Base-by-base conservation (phyloP, 1,284 basidiomycete species). In the Cryptococcus maquisensis region DNA sequence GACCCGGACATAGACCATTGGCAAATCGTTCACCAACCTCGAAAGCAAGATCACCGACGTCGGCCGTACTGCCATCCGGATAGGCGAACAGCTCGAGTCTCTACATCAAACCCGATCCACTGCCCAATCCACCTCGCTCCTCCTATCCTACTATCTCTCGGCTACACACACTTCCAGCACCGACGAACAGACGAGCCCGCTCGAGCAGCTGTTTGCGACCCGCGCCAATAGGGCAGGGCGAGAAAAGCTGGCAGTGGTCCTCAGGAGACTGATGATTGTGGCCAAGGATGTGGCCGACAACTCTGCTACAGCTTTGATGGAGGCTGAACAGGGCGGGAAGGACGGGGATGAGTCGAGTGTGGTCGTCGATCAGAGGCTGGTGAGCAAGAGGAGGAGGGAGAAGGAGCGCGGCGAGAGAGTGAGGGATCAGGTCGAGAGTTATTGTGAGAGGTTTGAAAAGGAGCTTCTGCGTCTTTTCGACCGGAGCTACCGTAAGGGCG, bases 361-460 rank as follows among this genome's bases (percentile, higher is more conserved):
- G 53, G 18, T 43, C 15, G 49, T 51, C 3, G 51, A 46, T 43
- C 44, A 47, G 24, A 65, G 64, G 51, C 21, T 41, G 3, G 51
- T 68, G 10, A 45, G 41, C 3, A 66, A 65, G 52, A 54, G 65
- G 13, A 61, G 65, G 32, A 59, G 51, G 9, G 72, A 77, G 53
- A 68, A 72, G 57, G 75, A 77, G 47, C 71, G 69, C 57, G 75
- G 73, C 2, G 73, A 75, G 45, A 66, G 68, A 42, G 69, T 77
- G 6, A 39, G 71, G 85, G 90, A 92, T 86, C 32, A 82, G 85
- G 67, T 75, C 56, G 92, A 96, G 70, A 85, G 82, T 53, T 98
- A 97, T 69, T 96, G 94, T 77, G 96, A 99, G 77, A 89, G 89
- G 69, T 98, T 98, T 65, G 96, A 99, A 77, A 97, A 96, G 76